Evolutionary conservation across 768 basidiomycete species (phyloP).

Genomic region (Macrocybe gigantea): DNA sequence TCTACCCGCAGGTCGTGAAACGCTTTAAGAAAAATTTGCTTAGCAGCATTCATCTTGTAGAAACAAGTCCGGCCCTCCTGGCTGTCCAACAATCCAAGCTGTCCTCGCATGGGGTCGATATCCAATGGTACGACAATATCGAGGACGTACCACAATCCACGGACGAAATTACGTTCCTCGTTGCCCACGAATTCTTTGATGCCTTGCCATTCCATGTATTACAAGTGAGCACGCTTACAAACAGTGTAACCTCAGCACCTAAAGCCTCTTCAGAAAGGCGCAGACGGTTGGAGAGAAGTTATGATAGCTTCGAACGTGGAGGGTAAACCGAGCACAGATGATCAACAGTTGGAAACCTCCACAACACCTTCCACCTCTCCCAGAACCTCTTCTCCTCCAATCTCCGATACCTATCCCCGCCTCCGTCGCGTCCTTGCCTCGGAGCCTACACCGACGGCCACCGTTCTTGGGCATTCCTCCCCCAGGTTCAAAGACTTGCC

Average conservation of each 20-base stretch:
- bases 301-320: slow-evolving; percentile 46
- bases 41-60: slow-evolving; percentile 66
- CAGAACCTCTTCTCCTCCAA: slow-evolving; percentile 11
- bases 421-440: slow-evolving; percentile 67
- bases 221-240: slow-evolving; percentile 45
- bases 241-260: background rate
- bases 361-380: background rate
- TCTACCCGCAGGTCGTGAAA: too few relatives aligned
- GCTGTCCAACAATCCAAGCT: slow-evolving; percentile 56
- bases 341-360: background rate
- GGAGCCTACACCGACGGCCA: slow-evolving; percentile 38
- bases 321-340: too few relatives aligned
- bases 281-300: slow-evolving; percentile 83
- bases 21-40: too few relatives aligned
- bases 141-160: slow-evolving; percentile 53
- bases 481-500: slow-evolving; percentile 65
- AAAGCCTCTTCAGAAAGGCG: slow-evolving; percentile 49
- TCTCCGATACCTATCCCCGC: slow-evolving; percentile 16
- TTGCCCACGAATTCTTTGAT: slow-evolving; percentile 98
- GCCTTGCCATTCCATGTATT: slow-evolving; percentile 89
- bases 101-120: slow-evolving; percentile 21
- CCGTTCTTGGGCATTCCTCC: slow-evolving; percentile 60
- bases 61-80: slow-evolving; percentile 69
- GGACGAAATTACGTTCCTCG: slow-evolving; percentile 68
- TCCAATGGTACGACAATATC: slow-evolving; percentile 73